Conservation (phyloP, 2,329 filamentous ascomycete genomes). For the Pseudogymnoascus sp. region DNA sequence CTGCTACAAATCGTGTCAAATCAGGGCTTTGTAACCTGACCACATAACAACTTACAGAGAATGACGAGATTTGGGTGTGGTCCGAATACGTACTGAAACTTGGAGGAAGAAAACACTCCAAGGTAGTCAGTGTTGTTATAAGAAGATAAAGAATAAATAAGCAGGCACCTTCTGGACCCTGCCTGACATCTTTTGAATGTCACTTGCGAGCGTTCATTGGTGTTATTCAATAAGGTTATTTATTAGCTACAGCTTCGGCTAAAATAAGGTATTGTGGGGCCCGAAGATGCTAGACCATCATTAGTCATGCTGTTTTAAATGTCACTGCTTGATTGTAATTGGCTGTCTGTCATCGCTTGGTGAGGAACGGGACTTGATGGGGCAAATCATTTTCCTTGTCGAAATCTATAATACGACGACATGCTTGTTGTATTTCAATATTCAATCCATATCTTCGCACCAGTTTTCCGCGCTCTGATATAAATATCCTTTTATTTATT, state of each 20-base stretch:
- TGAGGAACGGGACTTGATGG: no score
- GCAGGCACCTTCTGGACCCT: no score
- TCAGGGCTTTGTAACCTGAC: not conserved
- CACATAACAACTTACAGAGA: not conserved
- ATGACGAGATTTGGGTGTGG: not conserved
- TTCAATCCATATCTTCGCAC: not conserved
- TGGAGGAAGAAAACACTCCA: not conserved
- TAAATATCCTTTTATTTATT: not conserved
- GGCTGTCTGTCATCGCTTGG: not conserved
- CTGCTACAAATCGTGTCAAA: not conserved
- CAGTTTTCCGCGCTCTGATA: no score
- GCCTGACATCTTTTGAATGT: no score
- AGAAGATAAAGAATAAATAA: no score
- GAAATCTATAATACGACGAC: no score
- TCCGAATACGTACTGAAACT: not conserved
- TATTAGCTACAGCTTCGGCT: not conserved
- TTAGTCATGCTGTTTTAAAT: not conserved
- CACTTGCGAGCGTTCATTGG: not conserved
- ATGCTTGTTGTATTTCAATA: not conserved
- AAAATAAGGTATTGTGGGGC: no score
- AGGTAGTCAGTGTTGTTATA: not conserved
- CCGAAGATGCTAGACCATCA: not conserved
- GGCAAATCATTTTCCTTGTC: no score
- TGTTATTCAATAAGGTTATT: not conserved
- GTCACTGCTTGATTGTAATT: not conserved